These are phyloP conservation scores for Phytopythium vexans DNA, from an alignment of 352 stramenopile species.

Conservation along the genomic window DNA sequence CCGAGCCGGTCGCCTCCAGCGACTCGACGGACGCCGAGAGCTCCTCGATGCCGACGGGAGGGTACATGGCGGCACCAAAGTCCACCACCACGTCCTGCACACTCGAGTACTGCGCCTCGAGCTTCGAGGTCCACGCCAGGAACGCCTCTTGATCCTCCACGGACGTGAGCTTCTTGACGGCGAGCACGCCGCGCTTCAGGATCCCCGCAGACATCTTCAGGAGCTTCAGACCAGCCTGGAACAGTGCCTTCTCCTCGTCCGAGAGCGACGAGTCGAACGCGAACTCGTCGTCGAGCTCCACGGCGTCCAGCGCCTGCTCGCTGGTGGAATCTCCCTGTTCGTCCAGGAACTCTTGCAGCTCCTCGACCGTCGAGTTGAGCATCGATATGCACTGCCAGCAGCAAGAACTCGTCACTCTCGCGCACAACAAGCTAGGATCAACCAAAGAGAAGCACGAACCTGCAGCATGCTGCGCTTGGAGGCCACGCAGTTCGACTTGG, in stretches of 20 bases:
- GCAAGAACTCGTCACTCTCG: neutral
- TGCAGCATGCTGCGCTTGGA: constrained; percentile 86
- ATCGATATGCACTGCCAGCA: constrained; percentile 65
- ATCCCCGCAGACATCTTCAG: constrained; percentile 71
- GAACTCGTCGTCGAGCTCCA: constrained; percentile 73
- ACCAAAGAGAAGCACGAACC: constrained; percentile 18
- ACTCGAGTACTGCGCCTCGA: constrained; percentile 61
- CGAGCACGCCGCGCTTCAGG: constrained; percentile 81
- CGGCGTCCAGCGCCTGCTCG: constrained; percentile 30
- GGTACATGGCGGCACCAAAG: constrained; percentile 78
- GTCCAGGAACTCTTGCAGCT: constrained; percentile 71
- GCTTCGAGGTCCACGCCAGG: constrained; percentile 61
- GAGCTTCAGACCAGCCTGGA: constrained; percentile 63
- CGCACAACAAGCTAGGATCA: neutral
- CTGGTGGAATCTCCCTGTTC: constrained; percentile 33
- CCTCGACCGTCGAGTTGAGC: constrained; percentile 77
- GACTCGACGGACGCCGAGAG: constrained; percentile 31
- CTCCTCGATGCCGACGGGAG: constrained; percentile 66
- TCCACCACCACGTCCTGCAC: constrained; percentile 75
- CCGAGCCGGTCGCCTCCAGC: constrained; percentile 27
- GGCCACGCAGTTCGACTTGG: constrained; percentile 85
- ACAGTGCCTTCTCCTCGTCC: constrained; percentile 59
- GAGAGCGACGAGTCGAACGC: constrained; percentile 76
- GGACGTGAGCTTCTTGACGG: constrained; percentile 68
- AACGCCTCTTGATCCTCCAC: constrained; percentile 55